These are phyloP conservation scores for Scutellaria baicalensis DNA, from an alignment of 257 asterid genomes.

Conservation along the genomic window DNA sequence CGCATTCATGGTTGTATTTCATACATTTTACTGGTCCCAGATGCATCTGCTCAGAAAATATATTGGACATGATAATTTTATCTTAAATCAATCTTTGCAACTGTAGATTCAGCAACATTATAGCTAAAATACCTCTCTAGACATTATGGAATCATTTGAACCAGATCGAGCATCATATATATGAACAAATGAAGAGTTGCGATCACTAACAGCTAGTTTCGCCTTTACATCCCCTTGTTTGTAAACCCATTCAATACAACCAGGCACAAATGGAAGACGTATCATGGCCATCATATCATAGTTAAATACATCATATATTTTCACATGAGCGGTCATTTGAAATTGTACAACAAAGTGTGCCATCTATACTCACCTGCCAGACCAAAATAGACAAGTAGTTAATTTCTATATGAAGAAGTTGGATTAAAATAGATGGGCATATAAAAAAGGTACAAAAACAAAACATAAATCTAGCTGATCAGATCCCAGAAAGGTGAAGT, in stretches of 20 bases:
- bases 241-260: conserved; percentile 88
- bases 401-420: conserved; percentile 5
- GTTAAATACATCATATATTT: conserved; percentile 92
- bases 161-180: conserved; percentile 92
- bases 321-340: conserved; percentile 86
- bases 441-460: background rate
- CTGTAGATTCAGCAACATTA: conserved; percentile 7
- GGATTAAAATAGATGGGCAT: background rate
- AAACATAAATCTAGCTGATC: background rate
- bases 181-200: conserved; percentile 74
- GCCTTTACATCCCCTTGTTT: conserved; percentile 92
- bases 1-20: conserved; percentile 87
- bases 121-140: conserved; percentile 61
- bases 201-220: conserved; percentile 82
- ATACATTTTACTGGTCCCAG: conserved; percentile 67
- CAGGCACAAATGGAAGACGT: conserved; percentile 86
- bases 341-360: conserved; percentile 90
- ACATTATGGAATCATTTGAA: conserved; percentile 68
- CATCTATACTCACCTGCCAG: conserved; percentile 89
- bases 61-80: background rate
- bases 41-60: conserved; percentile 55
- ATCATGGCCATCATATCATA: conserved; percentile 99
- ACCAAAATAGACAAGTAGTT: conserved; percentile 20
- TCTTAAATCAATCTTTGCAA: conserved; percentile 6
- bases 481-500: background rate